Evolutionary conservation across 2,329 filamentous ascomycete species (phyloP).

Genomic region (Fusarium sp.): DNA sequence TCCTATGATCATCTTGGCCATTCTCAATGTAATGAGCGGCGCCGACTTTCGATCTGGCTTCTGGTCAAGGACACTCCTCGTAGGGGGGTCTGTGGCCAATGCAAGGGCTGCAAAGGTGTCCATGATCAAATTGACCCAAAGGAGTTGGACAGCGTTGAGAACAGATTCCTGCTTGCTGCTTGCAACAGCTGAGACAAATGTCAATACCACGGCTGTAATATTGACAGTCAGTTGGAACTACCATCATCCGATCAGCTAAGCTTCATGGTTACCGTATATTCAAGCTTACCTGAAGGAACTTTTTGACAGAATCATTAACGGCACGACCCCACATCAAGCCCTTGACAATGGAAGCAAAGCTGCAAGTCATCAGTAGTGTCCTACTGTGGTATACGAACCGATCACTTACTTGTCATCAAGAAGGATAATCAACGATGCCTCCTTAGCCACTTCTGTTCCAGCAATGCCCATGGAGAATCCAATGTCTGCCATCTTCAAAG

Average conservation of each 20-base stretch:
- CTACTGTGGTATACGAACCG: neutral
- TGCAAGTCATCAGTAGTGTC: slow-evolving; percentile 16
- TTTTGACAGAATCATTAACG: slow-evolving; percentile 71
- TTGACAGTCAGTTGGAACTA: slow-evolving; percentile 72
- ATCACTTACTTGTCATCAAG: slow-evolving; percentile 63
- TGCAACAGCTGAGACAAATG: slow-evolving; percentile 67
- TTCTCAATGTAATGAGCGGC: slow-evolving; percentile 74
- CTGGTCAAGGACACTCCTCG: slow-evolving; percentile 66
- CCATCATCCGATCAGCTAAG: neutral
- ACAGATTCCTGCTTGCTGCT: slow-evolving; percentile 62
- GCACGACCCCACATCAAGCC: slow-evolving; percentile 71
- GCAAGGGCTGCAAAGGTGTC: slow-evolving; percentile 71
- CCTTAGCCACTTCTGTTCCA: slow-evolving; percentile 71
- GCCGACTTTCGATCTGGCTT: slow-evolving; percentile 69
- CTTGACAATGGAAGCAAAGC: slow-evolving; percentile 66
- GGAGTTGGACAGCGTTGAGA: slow-evolving; percentile 67
- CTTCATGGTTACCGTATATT: neutral
- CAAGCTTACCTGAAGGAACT: slow-evolving; percentile 64
- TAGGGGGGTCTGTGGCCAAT: slow-evolving; percentile 71
- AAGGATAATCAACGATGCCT: slow-evolving; percentile 70
- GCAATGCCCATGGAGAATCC: slow-evolving; percentile 74
- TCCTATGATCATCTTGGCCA: slow-evolving; percentile 74
- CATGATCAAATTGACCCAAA: slow-evolving; percentile 74
- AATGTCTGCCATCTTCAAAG: slow-evolving; percentile 69
- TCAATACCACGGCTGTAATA: slow-evolving; percentile 68